A percentile compares a stretch with the other conserved stretches of the same genome.
Conservation (phyloP, 2,329 filamentous ascomycete genomes). For the Colletotrichum tabaci region DNA sequence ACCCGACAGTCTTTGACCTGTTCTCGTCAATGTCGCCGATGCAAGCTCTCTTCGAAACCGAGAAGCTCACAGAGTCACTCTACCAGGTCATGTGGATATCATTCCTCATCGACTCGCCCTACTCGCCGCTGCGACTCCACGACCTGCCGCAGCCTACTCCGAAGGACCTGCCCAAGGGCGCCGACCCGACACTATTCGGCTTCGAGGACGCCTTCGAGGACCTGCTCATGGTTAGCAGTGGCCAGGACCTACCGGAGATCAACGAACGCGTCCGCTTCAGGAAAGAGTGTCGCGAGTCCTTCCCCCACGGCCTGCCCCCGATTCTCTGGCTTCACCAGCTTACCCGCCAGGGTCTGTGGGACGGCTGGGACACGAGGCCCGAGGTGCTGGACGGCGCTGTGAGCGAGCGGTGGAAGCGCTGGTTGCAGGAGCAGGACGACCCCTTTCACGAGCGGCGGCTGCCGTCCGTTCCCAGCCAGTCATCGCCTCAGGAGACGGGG, state of each 20-base stretch:
- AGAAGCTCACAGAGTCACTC: slow-evolving; percentile 40
- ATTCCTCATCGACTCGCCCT: slow-evolving; percentile 58
- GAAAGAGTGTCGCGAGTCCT: slow-evolving; percentile 56
- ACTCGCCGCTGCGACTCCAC: slow-evolving; percentile 62
- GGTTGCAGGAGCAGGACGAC: slow-evolving; percentile 39
- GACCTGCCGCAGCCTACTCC: slow-evolving; percentile 64
- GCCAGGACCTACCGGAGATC: slow-evolving; percentile 59
- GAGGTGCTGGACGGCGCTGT: slow-evolving; percentile 36
- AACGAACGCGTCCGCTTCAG: slow-evolving; percentile 53
- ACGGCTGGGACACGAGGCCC: slow-evolving; percentile 41
- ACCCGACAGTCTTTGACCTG: slow-evolving; percentile 29
- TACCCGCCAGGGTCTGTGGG: slow-evolving; percentile 42
- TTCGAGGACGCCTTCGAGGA: slow-evolving; percentile 73
- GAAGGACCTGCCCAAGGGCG: slow-evolving; percentile 56
- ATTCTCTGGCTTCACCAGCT: slow-evolving; percentile 57
- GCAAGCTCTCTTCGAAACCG: slow-evolving; percentile 33
- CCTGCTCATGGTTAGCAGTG: slow-evolving; percentile 64
- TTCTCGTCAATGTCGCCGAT: slow-evolving; percentile 34
- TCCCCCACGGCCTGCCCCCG: slow-evolving; percentile 57
- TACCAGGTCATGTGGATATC: slow-evolving; percentile 48
- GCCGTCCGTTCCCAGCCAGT: not conserved
- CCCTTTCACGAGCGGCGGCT: slow-evolving; percentile 30
- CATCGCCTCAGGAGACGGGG: not conserved
- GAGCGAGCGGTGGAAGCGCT: slow-evolving; percentile 41
- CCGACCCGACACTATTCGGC: slow-evolving; percentile 60